Percentiles rank a stretch among this genome's conserved stretches.
phyloP scores from a whole-genome alignment of 106 monocot species.

The Dioscorea dumetorum region DNA sequence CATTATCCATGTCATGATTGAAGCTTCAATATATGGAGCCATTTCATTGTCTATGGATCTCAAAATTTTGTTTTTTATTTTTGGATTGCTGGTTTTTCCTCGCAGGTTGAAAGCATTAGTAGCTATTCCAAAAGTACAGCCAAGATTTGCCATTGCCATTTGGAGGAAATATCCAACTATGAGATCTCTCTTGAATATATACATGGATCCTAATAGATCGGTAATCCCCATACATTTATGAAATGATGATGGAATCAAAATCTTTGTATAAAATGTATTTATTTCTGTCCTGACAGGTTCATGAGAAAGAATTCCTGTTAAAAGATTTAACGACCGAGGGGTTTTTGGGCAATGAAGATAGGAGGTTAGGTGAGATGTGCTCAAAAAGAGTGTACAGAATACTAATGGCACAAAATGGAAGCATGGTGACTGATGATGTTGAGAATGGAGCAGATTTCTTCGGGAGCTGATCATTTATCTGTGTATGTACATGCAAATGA shows the following conservation, averaged over 20 bases:
- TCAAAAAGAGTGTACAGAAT: conserved; percentile 71
- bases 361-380: conserved; percentile 62
- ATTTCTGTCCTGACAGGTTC: conserved; percentile 36
- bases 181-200: conserved; percentile 69
- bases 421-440: conserved; percentile 51
- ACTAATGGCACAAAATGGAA: conserved; percentile 70
- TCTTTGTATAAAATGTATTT: neutral
- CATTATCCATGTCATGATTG: too few species aligned
- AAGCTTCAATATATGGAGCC: too few species aligned
- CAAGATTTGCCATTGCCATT: conserved; percentile 72
- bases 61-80: too few species aligned
- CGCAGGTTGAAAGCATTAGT: conserved; percentile 78
- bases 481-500: neutral
- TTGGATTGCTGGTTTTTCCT: neutral
- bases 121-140: conserved; percentile 92
- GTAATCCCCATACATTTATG: conserved; percentile 22
- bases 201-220: conserved; percentile 65
- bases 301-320: conserved; percentile 75
- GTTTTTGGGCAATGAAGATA: conserved; percentile 42
- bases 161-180: conserved; percentile 83
- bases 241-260: neutral
- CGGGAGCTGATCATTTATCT: neutral
- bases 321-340: conserved; percentile 59
- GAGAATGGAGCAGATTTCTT: conserved; percentile 72
- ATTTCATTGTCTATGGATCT: too few species aligned